Percentiles rank a stretch among this genome's conserved stretches.
phyloP scores from a whole-genome alignment of 2,329 filamentous ascomycete genomes.

The Aspergillus pseudotamarii region DNA sequence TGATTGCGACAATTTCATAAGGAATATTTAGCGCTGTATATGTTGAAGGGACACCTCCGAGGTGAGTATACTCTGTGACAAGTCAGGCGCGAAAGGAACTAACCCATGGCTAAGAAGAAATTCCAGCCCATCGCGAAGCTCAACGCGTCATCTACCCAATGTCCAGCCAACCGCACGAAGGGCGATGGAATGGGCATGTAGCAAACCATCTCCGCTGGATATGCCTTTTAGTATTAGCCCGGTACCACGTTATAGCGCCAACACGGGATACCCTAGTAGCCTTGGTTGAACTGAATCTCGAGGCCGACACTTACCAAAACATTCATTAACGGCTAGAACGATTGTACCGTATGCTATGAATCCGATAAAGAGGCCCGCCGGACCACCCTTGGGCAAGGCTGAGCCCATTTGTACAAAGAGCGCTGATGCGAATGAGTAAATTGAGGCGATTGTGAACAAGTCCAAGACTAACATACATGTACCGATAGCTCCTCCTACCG shows the following conservation, averaged over 20 bases:
- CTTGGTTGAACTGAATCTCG: background rate
- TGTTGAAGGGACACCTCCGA: background rate
- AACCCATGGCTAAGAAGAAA: constrained; percentile 31
- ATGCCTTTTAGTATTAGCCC: background rate
- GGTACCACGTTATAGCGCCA: background rate
- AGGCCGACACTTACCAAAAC: constrained; percentile 19
- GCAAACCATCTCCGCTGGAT: constrained; percentile 31
- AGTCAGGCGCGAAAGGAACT: background rate
- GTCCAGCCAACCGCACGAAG: constrained; percentile 27
- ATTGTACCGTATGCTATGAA: constrained; percentile 26
- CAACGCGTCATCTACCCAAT: constrained; percentile 34
- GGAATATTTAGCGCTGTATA: constrained; percentile 29
- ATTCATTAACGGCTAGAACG: constrained; percentile 35
- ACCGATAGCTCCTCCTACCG: constrained; percentile 38
- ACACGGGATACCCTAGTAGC: background rate
- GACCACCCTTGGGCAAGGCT: constrained; percentile 37
- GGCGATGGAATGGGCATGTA: constrained; percentile 31
- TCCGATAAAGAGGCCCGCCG: constrained; percentile 38
- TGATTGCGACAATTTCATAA: constrained; percentile 43
- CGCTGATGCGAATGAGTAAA: constrained; percentile 12
- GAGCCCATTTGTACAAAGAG: constrained; percentile 37
- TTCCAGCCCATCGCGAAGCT: constrained; percentile 36
- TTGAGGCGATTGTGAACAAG: no score
- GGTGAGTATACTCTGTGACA: no score
- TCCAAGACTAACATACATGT: constrained; percentile 27